A percentile compares a stretch with the other conserved stretches of the same genome.
Evolutionary conservation across 495 filamentous ascomycete genomes (phyloP).

Genomic region (Cetradonia linearis): DNA sequence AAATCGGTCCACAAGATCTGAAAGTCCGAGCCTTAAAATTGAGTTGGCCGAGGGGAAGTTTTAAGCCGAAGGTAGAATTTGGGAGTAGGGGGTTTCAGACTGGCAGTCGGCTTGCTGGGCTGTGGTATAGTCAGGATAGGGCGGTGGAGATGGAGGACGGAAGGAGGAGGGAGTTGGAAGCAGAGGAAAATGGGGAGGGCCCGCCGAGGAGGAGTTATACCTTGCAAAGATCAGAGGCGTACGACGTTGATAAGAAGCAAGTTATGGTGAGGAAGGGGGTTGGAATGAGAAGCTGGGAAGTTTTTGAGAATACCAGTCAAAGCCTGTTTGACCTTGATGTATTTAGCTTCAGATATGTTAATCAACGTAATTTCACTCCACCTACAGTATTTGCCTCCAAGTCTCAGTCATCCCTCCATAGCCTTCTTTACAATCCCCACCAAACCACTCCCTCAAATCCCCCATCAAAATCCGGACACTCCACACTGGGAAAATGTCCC

Average conservation of each 20-base stretch:
- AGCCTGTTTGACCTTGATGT: no score
- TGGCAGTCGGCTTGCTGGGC: neutral
- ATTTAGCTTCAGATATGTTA: no score
- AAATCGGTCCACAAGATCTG: neutral
- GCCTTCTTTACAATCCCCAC: slow-evolving; percentile 15
- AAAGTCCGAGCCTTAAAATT: neutral
- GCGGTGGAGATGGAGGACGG: neutral
- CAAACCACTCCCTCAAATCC: slow-evolving; percentile 30
- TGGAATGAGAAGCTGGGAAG: neutral
- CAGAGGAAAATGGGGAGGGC: neutral
- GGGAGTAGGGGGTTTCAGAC: neutral
- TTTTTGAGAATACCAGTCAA: no score
- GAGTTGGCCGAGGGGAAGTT: slow-evolving; percentile 9
- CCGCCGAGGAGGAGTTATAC: slow-evolving; percentile 6
- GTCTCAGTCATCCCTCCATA: slow-evolving; percentile 1
- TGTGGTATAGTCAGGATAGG: neutral
- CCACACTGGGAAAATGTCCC: slow-evolving; percentile 35
- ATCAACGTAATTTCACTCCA: no score
- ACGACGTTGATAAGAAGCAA: slow-evolving; percentile 4
- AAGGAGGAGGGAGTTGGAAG: neutral
- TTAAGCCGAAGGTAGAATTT: neutral
- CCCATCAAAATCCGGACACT: slow-evolving; percentile 30
- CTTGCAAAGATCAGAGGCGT: neutral
- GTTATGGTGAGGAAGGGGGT: neutral
- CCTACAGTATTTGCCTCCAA: no score